A percentile compares a stretch with the other conserved stretches of the same genome.
Evolutionary conservation across 805 yeast genomes (phyloP).

Genomic region (Myxozyma sirexii): DNA sequence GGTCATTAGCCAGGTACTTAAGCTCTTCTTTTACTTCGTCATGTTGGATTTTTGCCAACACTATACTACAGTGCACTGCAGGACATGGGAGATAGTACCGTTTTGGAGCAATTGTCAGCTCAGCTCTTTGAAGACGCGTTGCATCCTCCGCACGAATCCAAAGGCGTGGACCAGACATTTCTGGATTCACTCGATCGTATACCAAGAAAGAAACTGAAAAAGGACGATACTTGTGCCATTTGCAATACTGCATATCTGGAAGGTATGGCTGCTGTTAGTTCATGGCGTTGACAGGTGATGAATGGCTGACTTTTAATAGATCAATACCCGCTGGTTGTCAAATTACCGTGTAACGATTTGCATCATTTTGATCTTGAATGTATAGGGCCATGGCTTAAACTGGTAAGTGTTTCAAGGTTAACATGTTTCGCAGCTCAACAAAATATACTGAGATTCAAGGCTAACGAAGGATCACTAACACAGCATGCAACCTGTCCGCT

Average conservation of each 20-base stretch:
- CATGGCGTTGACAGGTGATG: background rate
- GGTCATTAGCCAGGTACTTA: slow-evolving; percentile 24
- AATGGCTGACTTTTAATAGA: slow-evolving; percentile 44
- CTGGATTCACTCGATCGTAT: slow-evolving; percentile 80
- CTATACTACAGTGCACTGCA: slow-evolving; percentile 24
- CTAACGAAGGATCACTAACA: background rate
- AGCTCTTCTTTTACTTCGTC: background rate
- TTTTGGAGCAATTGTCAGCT: slow-evolving; percentile 22
- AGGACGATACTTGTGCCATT: slow-evolving; percentile 74
- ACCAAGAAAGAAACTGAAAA: slow-evolving; percentile 47
- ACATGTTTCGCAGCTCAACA: too few species aligned
- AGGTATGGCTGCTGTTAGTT: slow-evolving; percentile 13
- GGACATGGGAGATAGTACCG: slow-evolving; percentile 23
- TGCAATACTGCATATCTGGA: slow-evolving; percentile 73
- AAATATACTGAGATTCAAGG: too few species aligned
- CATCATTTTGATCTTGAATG: slow-evolving; percentile 90
- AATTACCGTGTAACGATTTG: slow-evolving; percentile 63
- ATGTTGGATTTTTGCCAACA: background rate
- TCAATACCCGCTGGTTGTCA: slow-evolving; percentile 75
- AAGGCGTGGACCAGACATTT: slow-evolving; percentile 68
- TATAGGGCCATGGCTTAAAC: slow-evolving; percentile 82
- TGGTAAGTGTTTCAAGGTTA: slow-evolving; percentile 45
- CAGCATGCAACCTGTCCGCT: slow-evolving; percentile 66
- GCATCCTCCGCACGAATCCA: slow-evolving; percentile 18
- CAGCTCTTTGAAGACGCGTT: slow-evolving; percentile 28